Evolutionary conservation across 805 yeast species (phyloP), one percentile per base, ranked within the genome.

Genomic region (Kodamaea restingae): DNA sequence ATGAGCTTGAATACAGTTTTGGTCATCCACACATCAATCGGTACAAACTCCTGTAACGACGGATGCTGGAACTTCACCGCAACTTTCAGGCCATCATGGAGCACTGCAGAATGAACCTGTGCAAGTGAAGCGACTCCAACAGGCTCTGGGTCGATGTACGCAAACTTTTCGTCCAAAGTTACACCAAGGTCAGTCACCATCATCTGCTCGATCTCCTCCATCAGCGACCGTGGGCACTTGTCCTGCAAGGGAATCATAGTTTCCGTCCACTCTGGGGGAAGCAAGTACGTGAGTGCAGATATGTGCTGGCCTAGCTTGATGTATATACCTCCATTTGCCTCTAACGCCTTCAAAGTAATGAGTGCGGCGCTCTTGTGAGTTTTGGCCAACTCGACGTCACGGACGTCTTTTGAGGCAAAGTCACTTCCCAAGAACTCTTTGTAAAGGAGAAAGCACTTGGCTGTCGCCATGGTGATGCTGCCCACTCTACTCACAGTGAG

Each of bases 1-100:
- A 93, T 78, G 45, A 84, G 61, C 20, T 69, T 66, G 55, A 91
- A 91, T 3, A 90, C 95, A 2, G 78, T 68, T 41, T 76, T 73
- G 0, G 97, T 90, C 56, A 93, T 61, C 51, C 75, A 67, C 2
- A 93, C 80, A 62, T 93, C 99, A 17, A 93, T 61, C 0, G 98
- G 98, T 7, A 93, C 95, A 63, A 85, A 93, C 50, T 84, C 85
- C 34, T 78, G 75, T 39, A 93, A 66, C 2, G 87, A 75, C 0
- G 98, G 98, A 58, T 90, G 98, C 60, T 93, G 98, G 30, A 91
- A 75, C 55, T 93, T 93, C 15, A 93, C 95, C 1, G 98, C 98
- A 2, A 91, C 98, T 51, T 71, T 76, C 43, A 80, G 73, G 2
- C 84, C 86, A 1, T 71, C 72, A 3, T 56, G 63, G 39, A 90